Percentiles rank a stretch among this genome's conserved stretches.
Conservation (phyloP, 2,329 filamentous ascomycete genomes). For the Metarhizium rileyi region DNA sequence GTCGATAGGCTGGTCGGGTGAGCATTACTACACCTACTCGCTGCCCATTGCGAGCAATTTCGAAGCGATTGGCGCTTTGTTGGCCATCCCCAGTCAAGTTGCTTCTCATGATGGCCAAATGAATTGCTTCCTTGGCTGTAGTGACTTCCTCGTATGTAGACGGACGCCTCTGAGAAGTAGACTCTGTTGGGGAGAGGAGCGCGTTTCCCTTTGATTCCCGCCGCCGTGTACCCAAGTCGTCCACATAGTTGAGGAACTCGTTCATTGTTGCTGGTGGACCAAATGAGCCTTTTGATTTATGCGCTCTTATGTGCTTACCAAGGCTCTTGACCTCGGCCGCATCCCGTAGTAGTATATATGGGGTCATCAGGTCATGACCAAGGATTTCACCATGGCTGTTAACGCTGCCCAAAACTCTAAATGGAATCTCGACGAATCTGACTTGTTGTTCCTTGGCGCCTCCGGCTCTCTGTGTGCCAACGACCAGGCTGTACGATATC, state of each 20-base stretch:
- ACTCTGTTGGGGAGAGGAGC: conserved; percentile 63
- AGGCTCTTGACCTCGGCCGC: conserved; percentile 56
- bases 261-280: conserved; percentile 36
- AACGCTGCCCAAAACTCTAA: conserved; percentile 86
- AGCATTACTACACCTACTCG: conserved; percentile 87
- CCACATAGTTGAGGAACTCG: conserved; percentile 69
- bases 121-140: conserved; percentile 75
- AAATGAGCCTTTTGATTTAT: conserved; percentile 18
- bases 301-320: conserved; percentile 15
- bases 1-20: conserved; percentile 74
- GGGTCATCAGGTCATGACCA: conserved; percentile 88
- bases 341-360: conserved; percentile 82
- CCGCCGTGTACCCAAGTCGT: conserved; percentile 57
- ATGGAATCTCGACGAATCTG: conserved; percentile 84
- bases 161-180: conserved; percentile 42
- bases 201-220: conserved; percentile 44
- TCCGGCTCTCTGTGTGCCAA: conserved; percentile 82
- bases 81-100: conserved; percentile 58
- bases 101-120: conserved; percentile 80
- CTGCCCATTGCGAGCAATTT: conserved; percentile 85
- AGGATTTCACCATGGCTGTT: conserved; percentile 81
- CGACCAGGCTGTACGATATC: conserved; percentile 80
- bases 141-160: conserved; percentile 46
- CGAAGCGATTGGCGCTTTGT: conserved; percentile 84
- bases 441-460: conserved; percentile 72